Conservation (phyloP, 345 rosid genomes). For the Pugionium dolabratum region DNA sequence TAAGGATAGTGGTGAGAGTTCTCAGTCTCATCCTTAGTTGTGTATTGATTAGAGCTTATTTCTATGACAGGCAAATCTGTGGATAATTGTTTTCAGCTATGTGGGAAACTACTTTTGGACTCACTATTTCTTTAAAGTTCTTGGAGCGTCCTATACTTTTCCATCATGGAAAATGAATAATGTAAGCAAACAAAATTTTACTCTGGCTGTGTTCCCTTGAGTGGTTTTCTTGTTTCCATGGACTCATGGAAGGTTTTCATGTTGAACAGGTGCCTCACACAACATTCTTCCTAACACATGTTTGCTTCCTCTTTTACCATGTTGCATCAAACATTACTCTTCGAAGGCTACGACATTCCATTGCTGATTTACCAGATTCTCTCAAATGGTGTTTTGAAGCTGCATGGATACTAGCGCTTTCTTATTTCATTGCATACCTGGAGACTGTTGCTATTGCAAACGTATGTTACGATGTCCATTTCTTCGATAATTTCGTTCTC, state of each 20-base stretch:
- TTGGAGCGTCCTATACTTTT: slow-evolving; percentile 98
- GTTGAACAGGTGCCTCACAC: slow-evolving; percentile 90
- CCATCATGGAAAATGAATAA: slow-evolving; percentile 99
- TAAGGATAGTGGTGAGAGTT: not conserved
- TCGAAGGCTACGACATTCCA: slow-evolving; percentile 70
- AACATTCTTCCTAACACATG: slow-evolving; percentile 90
- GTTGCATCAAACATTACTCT: slow-evolving; percentile 88
- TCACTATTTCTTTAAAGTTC: slow-evolving; percentile 91
- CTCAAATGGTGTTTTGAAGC: slow-evolving; percentile 70
- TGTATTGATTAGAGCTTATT: slow-evolving; percentile 17
- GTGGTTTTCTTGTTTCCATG: slow-evolving; percentile 8
- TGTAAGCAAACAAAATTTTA: slow-evolving; percentile 48
- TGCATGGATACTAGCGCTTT: slow-evolving; percentile 84
- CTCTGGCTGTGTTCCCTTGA: not conserved
- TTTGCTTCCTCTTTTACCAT: slow-evolving; percentile 93
- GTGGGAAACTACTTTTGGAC: slow-evolving; percentile 99
- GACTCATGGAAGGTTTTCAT: slow-evolving; percentile 16
- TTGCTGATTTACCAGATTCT: slow-evolving; percentile 66
- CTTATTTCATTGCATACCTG: slow-evolving; percentile 94
- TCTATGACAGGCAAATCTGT: slow-evolving; percentile 75
- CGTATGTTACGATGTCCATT: slow-evolving; percentile 45
- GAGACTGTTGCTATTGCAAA: slow-evolving; percentile 94
- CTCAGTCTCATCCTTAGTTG: slow-evolving; percentile 18
- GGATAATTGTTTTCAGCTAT: slow-evolving; percentile 88
- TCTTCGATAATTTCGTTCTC: not conserved